Evolutionary conservation across 1,284 basidiomycete genomes (phyloP).

Genomic region (Leccinum holopus): DNA sequence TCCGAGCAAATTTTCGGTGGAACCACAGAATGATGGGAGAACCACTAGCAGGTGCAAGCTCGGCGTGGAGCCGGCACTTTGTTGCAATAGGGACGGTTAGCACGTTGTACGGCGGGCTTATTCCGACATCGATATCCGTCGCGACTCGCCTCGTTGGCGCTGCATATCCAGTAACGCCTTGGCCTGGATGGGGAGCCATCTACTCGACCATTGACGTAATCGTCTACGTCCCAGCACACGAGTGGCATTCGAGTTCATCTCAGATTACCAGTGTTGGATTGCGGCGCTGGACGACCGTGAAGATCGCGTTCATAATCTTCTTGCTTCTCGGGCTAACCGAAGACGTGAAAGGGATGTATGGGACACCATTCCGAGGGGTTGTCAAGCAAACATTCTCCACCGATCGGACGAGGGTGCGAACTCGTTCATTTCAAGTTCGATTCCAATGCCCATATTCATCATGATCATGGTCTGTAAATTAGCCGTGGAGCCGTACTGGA

Average conservation of each 20-base stretch:
- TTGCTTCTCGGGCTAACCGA: conserved; percentile 25
- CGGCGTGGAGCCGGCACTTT: conserved; percentile 16
- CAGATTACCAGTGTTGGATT: conserved; percentile 1
- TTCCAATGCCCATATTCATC: conserved; percentile 2
- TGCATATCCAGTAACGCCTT: conserved; percentile 17
- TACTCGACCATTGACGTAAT: conserved; percentile 19
- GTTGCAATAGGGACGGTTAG: conserved; percentile 15
- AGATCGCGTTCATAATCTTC: conserved; percentile 25
- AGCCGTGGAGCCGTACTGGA: not conserved
- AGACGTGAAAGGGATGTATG: conserved; percentile 23
- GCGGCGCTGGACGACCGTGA: conserved; percentile 23
- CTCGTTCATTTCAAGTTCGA: not conserved
- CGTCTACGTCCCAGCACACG: conserved; percentile 7
- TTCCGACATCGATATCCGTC: conserved; percentile 19
- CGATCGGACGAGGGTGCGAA: conserved; percentile 7
- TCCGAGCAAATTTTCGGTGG: conserved; percentile 8
- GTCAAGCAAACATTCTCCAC: not conserved
- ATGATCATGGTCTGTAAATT: not conserved
- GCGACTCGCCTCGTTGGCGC: conserved; percentile 5
- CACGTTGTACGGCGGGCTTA: conserved; percentile 16
- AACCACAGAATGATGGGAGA: conserved; percentile 4
- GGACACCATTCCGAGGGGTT: conserved; percentile 8
- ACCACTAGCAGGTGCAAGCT: not conserved
- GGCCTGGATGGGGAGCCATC: conserved; percentile 24
- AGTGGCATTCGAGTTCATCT: conserved; percentile 9